A percentile compares a stretch with the other conserved stretches of the same genome.
Evolutionary conservation across 495 filamentous ascomycete genomes (phyloP).

Genomic region (Pseudevernia furfuracea): DNA sequence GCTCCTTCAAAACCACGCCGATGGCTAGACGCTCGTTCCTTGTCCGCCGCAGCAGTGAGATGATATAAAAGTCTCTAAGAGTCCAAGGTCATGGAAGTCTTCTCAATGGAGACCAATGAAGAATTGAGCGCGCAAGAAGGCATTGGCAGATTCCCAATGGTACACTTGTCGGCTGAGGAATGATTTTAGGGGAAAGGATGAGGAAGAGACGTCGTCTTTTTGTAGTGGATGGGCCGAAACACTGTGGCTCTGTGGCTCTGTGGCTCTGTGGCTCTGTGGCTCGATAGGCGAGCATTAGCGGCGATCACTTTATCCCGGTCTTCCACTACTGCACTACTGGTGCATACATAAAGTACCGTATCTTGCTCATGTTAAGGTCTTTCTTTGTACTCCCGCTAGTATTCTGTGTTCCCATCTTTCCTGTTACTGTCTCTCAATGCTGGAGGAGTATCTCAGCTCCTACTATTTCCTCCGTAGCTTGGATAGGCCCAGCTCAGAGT

Average conservation of each 20-base stretch:
- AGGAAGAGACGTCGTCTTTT: not conserved
- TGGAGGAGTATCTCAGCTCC: not conserved
- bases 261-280: not conserved
- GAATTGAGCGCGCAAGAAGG: too few relatives aligned
- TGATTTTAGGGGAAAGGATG: too few relatives aligned
- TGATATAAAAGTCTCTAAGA: too few relatives aligned
- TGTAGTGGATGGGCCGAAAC: not conserved
- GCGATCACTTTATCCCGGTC: not conserved
- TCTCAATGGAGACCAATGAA: too few relatives aligned
- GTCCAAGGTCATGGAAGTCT: too few relatives aligned
- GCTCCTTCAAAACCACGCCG: too few relatives aligned
- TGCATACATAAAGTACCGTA: not conserved
- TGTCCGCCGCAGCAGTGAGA: too few relatives aligned
- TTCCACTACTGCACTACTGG: not conserved
- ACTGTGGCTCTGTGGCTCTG: too few relatives aligned
- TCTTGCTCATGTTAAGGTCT: not conserved
- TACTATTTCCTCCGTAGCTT: not conserved
- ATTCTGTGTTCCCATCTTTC: not conserved
- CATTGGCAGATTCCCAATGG: too few relatives aligned
- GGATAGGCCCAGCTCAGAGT: not conserved
- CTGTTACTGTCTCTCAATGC: not conserved
- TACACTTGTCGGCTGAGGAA: too few relatives aligned
- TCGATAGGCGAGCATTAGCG: constrained; percentile 2
- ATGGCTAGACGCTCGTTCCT: too few relatives aligned
- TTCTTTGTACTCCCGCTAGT: not conserved